phyloP scores from a whole-genome alignment of 2,329 filamentous ascomycete genomes.

The Bipolaris oryzae region DNA sequence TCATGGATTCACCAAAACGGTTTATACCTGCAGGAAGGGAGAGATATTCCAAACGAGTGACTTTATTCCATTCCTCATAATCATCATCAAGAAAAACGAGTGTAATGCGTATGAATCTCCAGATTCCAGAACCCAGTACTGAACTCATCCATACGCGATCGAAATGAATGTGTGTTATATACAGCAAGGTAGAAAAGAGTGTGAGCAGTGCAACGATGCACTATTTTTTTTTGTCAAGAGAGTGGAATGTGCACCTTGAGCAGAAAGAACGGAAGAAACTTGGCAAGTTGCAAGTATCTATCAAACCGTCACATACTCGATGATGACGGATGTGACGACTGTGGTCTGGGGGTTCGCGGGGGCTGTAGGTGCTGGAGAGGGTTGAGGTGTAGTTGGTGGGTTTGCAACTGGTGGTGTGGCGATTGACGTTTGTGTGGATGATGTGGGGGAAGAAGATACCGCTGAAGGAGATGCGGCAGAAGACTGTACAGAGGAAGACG shows the following conservation, averaged over 20 bases:
- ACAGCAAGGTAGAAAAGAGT: background rate
- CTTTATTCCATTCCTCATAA: too few relatives aligned
- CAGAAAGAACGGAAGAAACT: too few relatives aligned
- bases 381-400: too few relatives aligned
- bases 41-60: too few relatives aligned
- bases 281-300: background rate
- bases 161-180: background rate
- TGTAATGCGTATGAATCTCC: too few relatives aligned
- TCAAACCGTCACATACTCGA: conserved; percentile 25
- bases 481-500: background rate
- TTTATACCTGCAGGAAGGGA: too few relatives aligned
- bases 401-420: background rate
- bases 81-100: too few relatives aligned
- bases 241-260: too few relatives aligned
- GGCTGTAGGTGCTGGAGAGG: conserved; percentile 3
- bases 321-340: conserved; percentile 22
- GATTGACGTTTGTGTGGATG: background rate
- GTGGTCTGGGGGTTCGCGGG: conserved; percentile 16
- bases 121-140: too few relatives aligned
- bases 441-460: background rate
- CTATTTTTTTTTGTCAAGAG: background rate
- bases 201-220: conserved; percentile 4
- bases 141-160: background rate
- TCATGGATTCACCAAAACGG: too few relatives aligned
- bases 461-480: too few relatives aligned